Evolutionary conservation across 164 flowering plant species (phyloP), one percentile per base, ranked within the genome.

Genomic region (Litsea cubeba): DNA sequence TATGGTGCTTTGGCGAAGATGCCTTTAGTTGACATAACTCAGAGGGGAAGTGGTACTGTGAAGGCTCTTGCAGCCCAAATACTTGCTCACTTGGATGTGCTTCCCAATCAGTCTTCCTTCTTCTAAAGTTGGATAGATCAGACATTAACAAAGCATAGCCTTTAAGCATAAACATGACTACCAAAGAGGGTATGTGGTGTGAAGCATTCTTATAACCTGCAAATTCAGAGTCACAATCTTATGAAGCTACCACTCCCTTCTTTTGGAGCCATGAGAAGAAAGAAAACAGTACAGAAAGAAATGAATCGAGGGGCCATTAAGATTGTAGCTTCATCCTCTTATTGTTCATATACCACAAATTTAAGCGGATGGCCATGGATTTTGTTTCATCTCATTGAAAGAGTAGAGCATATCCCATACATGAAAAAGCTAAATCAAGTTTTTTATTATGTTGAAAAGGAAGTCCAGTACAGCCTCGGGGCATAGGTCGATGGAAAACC

Each of bases 81-180:
- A 67, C 90, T 90, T 70, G 89, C 83, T 80, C 92, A 87, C 70
- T 76, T 88, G 83, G 78, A 85, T 77, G 84, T 90, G 70, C 89
- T 90, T 72, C 90, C 79, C 62, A 85, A 87, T n/a, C 90, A 87
- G 76, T 88, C 95, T 28, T 86, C 92, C 23, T 90, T 78, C 79
- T 90, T 88, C 79, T 88, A 49, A 76, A 35, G 5, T 28, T 66
- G 50, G 28, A 15, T 28, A 30, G 32, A 20, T 5, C 14, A 35
- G 28, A 8, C n/a, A 30, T 66, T 15, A 28, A 66, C 69, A 30
- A 5, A 3, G 32, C 54, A 68, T 68, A 14, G 7, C 46, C 50
- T 68, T 20, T 50, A n/a, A n/a, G n/a, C n/a, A n/a, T n/a, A n/a
- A n/a, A n/a, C n/a, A n/a, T n/a, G n/a, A n/a, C n/a, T n/a, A n/a